Conservation (phyloP, 2,329 filamentous ascomycete genomes). For the Fusarium penzigii region DNA sequence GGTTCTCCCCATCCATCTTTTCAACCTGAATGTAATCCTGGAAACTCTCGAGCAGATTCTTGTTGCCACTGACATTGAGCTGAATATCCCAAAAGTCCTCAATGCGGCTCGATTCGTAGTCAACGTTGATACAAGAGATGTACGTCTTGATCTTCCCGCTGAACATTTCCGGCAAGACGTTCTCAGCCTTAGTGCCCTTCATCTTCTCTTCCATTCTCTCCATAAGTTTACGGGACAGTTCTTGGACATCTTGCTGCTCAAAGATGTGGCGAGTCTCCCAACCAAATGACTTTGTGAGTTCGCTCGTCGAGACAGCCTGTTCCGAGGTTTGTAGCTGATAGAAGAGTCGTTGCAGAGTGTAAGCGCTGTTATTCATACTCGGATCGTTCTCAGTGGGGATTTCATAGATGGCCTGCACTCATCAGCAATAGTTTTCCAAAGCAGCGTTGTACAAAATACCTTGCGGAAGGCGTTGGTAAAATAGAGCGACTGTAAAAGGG, state of each 20-base stretch:
- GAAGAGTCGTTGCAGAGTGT: slow-evolving; percentile 89
- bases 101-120: slow-evolving; percentile 92
- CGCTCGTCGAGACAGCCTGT: slow-evolving; percentile 81
- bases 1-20: slow-evolving; percentile 96
- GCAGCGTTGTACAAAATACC: slow-evolving; percentile 44
- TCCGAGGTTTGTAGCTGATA: slow-evolving; percentile 90
- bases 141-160: slow-evolving; percentile 99
- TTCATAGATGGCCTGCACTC: slow-evolving; percentile 80
- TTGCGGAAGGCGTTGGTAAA: slow-evolving; percentile 94
- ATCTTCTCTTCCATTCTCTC: slow-evolving; percentile 96
- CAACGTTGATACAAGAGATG: slow-evolving; percentile 96
- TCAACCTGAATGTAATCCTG: slow-evolving; percentile 95
- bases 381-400: slow-evolving; percentile 90
- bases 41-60: slow-evolving; percentile 91
- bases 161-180: slow-evolving; percentile 86
- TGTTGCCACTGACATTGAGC: slow-evolving; percentile 92
- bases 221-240: slow-evolving; percentile 94
- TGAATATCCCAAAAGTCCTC: slow-evolving; percentile 99
- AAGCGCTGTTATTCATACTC: slow-evolving; percentile 83
- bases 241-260: slow-evolving; percentile 97
- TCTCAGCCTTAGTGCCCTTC: slow-evolving; percentile 93
- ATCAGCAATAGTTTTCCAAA: slow-evolving; percentile 12
- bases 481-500: slow-evolving; percentile 79
- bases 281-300: slow-evolving; percentile 94
- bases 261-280: slow-evolving; percentile 99